These are phyloP conservation scores for Pinguiococcus pyrenoidosus DNA, from an alignment of 108 stramenopile genomes.

Conservation along the genomic window DNA sequence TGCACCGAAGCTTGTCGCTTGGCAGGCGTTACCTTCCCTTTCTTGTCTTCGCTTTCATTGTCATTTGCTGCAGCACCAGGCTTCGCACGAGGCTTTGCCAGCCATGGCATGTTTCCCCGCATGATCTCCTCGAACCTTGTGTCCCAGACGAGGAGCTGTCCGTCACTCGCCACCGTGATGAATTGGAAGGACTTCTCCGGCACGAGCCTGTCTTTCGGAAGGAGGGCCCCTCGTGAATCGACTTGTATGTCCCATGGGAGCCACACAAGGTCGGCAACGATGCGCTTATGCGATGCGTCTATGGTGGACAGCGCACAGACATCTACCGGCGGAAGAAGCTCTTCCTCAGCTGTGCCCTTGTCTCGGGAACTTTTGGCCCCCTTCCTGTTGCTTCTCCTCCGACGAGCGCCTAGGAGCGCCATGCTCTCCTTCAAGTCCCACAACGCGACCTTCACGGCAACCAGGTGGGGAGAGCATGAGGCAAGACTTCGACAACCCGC, in stretches of 20 bases:
- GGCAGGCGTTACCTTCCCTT: no score
- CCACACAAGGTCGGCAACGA: slow-evolving; percentile 40
- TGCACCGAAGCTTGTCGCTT: no score
- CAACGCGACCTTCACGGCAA: no score
- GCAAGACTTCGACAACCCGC: no score
- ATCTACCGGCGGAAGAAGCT: slow-evolving; percentile 7
- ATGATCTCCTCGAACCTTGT: slow-evolving; percentile 29
- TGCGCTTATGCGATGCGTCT: slow-evolving; percentile 34
- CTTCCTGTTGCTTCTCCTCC: no score
- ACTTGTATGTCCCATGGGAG: slow-evolving; percentile 30
- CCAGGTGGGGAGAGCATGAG: no score
- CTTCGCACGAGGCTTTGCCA: slow-evolving; percentile 17
- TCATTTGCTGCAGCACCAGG: no score
- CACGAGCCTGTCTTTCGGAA: slow-evolving; percentile 22
- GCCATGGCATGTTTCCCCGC: slow-evolving; percentile 11
- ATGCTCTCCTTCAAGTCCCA: slow-evolving; percentile 36
- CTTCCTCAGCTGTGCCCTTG: slow-evolving; percentile 6
- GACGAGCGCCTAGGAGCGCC: no score
- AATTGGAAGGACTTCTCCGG: slow-evolving; percentile 36
- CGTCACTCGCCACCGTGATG: slow-evolving; percentile 44
- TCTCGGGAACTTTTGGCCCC: no score
- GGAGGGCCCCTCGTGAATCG: slow-evolving; percentile 35
- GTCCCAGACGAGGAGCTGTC: slow-evolving; percentile 47
- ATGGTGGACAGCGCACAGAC: slow-evolving; percentile 28
- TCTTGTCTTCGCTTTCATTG: slow-evolving; percentile 20